A percentile compares a stretch with the other conserved stretches of the same genome.
These are phyloP conservation scores for Sporothrix protearum DNA, from an alignment of 2,329 filamentous ascomycete species.

Conservation along the genomic window DNA sequence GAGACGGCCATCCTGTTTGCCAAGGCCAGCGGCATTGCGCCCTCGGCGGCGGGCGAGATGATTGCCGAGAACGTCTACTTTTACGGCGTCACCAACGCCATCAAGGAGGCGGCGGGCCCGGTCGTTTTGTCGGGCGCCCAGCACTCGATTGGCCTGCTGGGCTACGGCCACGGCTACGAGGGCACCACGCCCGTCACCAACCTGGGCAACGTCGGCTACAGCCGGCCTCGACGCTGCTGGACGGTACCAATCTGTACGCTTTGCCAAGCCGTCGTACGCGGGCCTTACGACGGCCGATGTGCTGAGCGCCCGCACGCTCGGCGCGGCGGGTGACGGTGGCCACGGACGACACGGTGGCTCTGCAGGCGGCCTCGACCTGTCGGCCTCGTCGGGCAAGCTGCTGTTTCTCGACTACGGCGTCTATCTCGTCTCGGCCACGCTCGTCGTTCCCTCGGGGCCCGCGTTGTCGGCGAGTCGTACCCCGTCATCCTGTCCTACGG, in stretches of 20 bases:
- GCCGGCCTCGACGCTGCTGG: constrained; percentile 52
- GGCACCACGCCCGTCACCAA: constrained; percentile 35
- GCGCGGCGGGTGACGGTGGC: constrained; percentile 68
- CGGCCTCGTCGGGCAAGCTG: constrained; percentile 51
- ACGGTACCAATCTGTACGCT: constrained; percentile 58
- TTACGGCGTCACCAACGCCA: constrained; percentile 38
- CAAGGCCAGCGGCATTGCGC: constrained; percentile 32
- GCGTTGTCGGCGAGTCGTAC: constrained; percentile 58
- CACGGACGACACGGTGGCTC: constrained; percentile 68
- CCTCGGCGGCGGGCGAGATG: constrained; percentile 41
- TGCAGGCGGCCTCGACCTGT: constrained; percentile 56
- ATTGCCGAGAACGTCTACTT: constrained; percentile 48
- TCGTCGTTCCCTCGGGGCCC: constrained; percentile 47
- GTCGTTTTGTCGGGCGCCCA: constrained; percentile 45
- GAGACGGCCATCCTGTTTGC: constrained; percentile 64
- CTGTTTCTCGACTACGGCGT: constrained; percentile 60
- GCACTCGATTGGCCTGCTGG: constrained; percentile 41
- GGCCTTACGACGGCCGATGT: constrained; percentile 55
- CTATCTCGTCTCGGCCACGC: constrained; percentile 57
- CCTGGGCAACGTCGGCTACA: constrained; percentile 44
- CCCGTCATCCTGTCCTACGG: constrained; percentile 51
- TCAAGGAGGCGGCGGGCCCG: constrained; percentile 45
- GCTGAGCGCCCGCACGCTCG: constrained; percentile 62
- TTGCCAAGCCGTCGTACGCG: constrained; percentile 73
- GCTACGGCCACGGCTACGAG: constrained; percentile 31